phyloP scores from a whole-genome alignment of 495 filamentous ascomycete genomes.

The Coniosporium apollinis region DNA sequence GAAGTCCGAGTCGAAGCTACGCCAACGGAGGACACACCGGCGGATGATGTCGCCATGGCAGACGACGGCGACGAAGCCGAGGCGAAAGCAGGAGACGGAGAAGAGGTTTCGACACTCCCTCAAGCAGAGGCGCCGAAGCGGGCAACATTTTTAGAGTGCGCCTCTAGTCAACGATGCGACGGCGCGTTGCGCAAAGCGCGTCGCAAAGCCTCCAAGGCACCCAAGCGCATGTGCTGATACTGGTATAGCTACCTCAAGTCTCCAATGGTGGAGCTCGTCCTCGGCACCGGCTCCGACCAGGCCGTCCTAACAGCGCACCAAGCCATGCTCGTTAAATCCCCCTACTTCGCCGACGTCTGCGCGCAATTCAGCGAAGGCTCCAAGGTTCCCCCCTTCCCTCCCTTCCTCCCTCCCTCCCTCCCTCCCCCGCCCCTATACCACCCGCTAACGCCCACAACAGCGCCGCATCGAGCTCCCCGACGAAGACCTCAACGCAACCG shows the following conservation, averaged over 20 bases:
- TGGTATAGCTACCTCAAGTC: slow-evolving; percentile 51
- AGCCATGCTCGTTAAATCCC: slow-evolving; percentile 51
- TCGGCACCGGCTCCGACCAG: slow-evolving; percentile 44
- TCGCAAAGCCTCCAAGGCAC: no score
- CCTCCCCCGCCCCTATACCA: background rate
- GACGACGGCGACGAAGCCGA: background rate
- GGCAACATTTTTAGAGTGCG: slow-evolving; percentile 1
- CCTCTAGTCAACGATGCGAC: no score
- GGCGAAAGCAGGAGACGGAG: background rate
- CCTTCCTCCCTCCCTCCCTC: background rate
- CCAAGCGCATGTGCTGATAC: slow-evolving; percentile 10
- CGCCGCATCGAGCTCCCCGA: slow-evolving; percentile 49
- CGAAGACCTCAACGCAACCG: slow-evolving; percentile 65
- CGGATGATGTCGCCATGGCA: background rate
- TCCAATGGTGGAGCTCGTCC: slow-evolving; percentile 60
- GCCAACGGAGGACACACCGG: background rate
- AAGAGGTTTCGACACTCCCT: no score
- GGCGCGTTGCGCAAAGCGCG: no score
- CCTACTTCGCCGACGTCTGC: slow-evolving; percentile 52
- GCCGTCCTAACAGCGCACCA: slow-evolving; percentile 65
- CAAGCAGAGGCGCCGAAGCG: background rate
- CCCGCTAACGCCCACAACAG: slow-evolving; percentile 22
- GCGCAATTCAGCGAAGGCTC: slow-evolving; percentile 37
- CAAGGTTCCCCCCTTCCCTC: slow-evolving; percentile 20
- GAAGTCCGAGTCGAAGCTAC: no score